Base-by-base conservation (phyloP, 805 yeast species). In the Candida broadrunensis region DNA sequence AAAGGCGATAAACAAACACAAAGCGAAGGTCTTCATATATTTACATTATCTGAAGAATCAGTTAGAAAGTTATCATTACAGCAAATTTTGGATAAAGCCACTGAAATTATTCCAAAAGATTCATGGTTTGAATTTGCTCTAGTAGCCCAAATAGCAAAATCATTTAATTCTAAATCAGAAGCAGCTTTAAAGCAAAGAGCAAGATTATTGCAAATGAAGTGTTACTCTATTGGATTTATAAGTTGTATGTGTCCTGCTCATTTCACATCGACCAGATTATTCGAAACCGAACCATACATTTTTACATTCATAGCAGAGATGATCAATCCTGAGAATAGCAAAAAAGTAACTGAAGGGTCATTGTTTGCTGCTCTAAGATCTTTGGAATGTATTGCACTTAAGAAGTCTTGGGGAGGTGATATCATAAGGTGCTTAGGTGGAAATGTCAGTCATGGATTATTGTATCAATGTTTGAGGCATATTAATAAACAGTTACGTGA, bases 371-470 rank as follows among this genome's bases (percentile, higher is more conserved):
- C 91, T 1, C 58, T 82, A 37, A 77, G 80, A 44, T 77, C 90
- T 0, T 67, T 90, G 38, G 85, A 85, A 46, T 77, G 82, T 46
- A 78, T 88, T 24, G 75, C 95, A 1, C 67, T 75, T 16, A 81
- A 80, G 52, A 79, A 80, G 35, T 73, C 74, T 3, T 84, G 89
- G 78, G 83, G 90, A 14, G 72, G 83, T 37, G 97, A 89, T 49
- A 72, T 90, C 17, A 71, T 89, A 39, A 73, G 88, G 43, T 81
- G 86, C 11, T 60, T 89, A 47, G 88, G 93, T 16, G 97, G 93
- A 8, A 88, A 88, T 56, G 88, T 90, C 30, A 80, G 82, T 45
- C 96, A 90, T 60, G 97, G 97, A 1, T 63, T 81, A 11, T 55
- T 90, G 30, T 86, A 85, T 64, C 89, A 86, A 53, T 75, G 83